Percentiles rank a stretch among this genome's conserved stretches.
phyloP scores from a whole-genome alignment of 1,284 basidiomycete genomes.

The Prillingera fragicola region DNA sequence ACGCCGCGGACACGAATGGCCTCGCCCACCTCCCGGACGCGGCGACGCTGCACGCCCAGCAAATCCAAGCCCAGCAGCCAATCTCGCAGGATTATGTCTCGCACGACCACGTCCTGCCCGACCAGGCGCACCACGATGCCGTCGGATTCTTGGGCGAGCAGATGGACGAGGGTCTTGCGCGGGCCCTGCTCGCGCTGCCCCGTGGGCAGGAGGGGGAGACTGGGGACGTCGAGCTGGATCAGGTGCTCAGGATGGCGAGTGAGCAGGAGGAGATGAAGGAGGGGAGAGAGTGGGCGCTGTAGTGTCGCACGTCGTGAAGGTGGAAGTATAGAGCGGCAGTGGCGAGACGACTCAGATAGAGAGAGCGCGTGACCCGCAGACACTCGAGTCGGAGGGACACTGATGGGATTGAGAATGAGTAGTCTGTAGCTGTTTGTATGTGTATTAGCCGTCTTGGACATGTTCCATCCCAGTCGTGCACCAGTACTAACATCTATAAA shows the following conservation, averaged over 20 bases:
- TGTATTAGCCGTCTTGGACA: no score
- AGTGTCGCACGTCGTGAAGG: no score
- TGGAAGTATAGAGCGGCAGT: no score
- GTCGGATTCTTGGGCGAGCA: constrained; percentile 1
- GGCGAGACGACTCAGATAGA: no score
- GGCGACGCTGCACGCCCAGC: background rate
- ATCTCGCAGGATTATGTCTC: background rate
- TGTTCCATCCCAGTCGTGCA: no score
- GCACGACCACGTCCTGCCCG: constrained; percentile 1
- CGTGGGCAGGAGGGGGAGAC: constrained; percentile 4
- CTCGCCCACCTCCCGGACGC: no score
- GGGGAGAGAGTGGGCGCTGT: constrained; percentile 10
- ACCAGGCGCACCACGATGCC: background rate
- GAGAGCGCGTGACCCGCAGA: no score
- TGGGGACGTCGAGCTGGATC: constrained; percentile 7
- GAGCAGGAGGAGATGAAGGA: constrained; percentile 11
- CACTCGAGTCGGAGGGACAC: no score
- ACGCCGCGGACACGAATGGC: no score
- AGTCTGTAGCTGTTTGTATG: no score
- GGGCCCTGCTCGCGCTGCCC: constrained; percentile 19
- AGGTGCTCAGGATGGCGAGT: constrained; percentile 17
- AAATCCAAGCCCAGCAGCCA: background rate
- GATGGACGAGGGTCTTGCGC: constrained; percentile 18
- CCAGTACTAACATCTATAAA: no score
- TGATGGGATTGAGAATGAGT: no score